Evolutionary conservation across 371 early-diverging fungal genomes (phyloP), one percentile per base, ranked within the genome.

Genomic region (Conidiobolus incongruus): DNA sequence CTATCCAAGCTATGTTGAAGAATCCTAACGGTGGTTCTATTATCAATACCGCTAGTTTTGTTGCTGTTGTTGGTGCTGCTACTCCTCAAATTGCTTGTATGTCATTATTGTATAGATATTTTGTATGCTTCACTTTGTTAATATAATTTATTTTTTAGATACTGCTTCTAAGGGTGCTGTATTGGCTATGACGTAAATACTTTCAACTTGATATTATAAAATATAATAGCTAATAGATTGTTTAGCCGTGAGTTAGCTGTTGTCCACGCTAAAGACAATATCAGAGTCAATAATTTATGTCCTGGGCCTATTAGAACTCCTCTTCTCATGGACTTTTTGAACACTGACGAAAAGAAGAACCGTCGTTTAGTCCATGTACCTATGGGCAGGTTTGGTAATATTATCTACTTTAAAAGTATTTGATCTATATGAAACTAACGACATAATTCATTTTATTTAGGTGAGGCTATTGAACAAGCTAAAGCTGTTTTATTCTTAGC

Each of bases 121-220:
- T 47, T 13, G 31, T 16, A 38, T 19, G 20, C 35, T 28, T 19
- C 38, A n/a, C 20, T 30, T 19, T 13, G 23, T 32, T 43, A 34
- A 48, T 37, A 1, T 40, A 13, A 15, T 40, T 20, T 26, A 21
- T 12, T 12, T 37, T 12, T 32, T 48, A 75, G 76, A 86, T 56
- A 87, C 88, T 6, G 77, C 84, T 29, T 82, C 82, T 40, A 87
- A 87, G 52, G 87, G 88, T 20, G 88, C 84, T 21, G 84, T 87
- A 8, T 59, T 83, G 32, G 76, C 84, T 37, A 78, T 87, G 81
- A 83, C 77, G 72, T 70, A 56, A 23, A 10, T 41, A 16, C 19
- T 36, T 21, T 47, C 1, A 30, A 35, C 36, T 17, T 34, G n/a
- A 49, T n/a, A 24, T 19, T 33, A n/a, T n/a, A n/a, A n/a, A n/a